These are phyloP conservation scores for Camelina sativa DNA, from an alignment of 345 rosid species.

Conservation along the genomic window DNA sequence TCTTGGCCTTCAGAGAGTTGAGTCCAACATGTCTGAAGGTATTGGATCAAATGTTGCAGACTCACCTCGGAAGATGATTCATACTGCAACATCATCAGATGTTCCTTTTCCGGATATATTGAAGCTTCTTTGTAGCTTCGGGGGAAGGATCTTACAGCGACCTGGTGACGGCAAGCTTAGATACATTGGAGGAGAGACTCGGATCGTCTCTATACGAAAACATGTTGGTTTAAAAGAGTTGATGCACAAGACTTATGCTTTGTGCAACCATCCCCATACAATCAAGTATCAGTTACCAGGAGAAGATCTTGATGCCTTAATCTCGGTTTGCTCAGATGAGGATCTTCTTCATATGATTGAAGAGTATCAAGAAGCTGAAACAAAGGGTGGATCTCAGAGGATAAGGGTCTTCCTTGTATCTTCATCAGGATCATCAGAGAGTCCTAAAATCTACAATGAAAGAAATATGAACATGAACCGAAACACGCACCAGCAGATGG, in stretches of 20 bases:
- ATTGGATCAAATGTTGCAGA: conserved; percentile 45
- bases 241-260: conserved; percentile 62
- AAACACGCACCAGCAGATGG: conserved; percentile 48
- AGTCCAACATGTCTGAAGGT: conserved; percentile 53
- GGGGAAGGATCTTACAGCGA: conserved; percentile 80
- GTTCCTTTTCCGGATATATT: conserved; percentile 48
- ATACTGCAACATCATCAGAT: conserved; percentile 43
- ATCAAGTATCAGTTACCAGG: conserved; percentile 94
- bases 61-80: conserved; percentile 47
- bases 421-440: conserved; percentile 54
- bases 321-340: conserved; percentile 82
- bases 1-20: conserved; percentile 50
- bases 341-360: conserved; percentile 85
- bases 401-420: conserved; percentile 75
- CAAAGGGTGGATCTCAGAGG: conserved; percentile 66
- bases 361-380: conserved; percentile 75
- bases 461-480: conserved; percentile 38
- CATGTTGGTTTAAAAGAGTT: conserved; percentile 62
- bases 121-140: conserved; percentile 88
- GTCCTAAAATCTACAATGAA: conserved; percentile 57
- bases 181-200: conserved; percentile 90
- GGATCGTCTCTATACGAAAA: conserved; percentile 71
- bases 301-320: conserved; percentile 89
- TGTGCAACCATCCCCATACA: conserved; percentile 72
- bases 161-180: conserved; percentile 86